Evolutionary conservation across 78 protist species (phyloP).

Genomic region (Dictyostelium capitatum): DNA sequence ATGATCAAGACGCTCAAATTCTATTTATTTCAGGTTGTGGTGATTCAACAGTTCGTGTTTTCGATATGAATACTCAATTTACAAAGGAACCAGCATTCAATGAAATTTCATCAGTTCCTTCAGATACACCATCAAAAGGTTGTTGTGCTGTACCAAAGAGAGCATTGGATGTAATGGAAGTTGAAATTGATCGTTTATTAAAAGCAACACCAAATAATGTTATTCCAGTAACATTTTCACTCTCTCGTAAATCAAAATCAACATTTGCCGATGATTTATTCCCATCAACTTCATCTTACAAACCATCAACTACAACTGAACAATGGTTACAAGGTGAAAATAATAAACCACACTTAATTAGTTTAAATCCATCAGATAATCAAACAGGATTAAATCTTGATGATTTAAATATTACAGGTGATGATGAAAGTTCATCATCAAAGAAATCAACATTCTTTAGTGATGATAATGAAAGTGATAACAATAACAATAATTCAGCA

Average conservation of each 20-base stretch:
- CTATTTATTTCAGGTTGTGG: conserved; percentile 95
- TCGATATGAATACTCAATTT: conserved; percentile 83
- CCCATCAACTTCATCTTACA: conserved; percentile 48
- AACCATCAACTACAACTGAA: conserved; percentile 35
- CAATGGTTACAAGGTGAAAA: conserved; percentile 77
- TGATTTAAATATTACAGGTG: background rate
- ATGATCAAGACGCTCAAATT: conserved; percentile 93
- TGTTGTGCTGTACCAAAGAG: conserved; percentile 92
- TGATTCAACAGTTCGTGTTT: conserved; percentile 92
- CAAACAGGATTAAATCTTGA: background rate
- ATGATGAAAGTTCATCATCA: background rate
- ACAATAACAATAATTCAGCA: background rate
- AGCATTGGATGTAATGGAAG: conserved; percentile 84
- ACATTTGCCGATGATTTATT: conserved; percentile 69
- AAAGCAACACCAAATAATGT: conserved; percentile 70
- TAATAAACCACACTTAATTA: conserved; percentile 32
- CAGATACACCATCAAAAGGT: conserved; percentile 92
- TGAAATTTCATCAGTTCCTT: conserved; percentile 77
- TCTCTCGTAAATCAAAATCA: conserved; percentile 67
- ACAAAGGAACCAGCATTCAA: conserved; percentile 62
- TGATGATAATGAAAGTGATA: background rate
- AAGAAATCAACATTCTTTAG: background rate
- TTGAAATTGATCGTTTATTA: conserved; percentile 62
- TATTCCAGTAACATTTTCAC: conserved; percentile 69
- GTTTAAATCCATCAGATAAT: conserved; percentile 43